Base-by-base conservation (phyloP, 176 grass and related monocot species). In the Aegilops speltoides region DNA sequence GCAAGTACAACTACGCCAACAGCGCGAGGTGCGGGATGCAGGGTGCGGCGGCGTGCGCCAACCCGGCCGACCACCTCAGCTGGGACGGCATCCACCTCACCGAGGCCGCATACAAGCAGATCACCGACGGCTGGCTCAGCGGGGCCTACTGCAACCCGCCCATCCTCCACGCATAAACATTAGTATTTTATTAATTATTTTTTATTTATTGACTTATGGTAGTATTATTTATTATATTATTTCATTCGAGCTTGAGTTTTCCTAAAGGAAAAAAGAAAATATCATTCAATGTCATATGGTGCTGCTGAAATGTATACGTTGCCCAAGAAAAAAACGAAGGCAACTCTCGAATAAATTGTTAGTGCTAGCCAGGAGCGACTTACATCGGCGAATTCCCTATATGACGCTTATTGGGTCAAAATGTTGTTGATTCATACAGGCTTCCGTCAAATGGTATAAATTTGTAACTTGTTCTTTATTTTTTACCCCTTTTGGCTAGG, bases 51-150 rank as follows among this genome's bases (percentile, higher is more conserved):
- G 87, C 90, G 34, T 94, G 93, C 89, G 14, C 87, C 81, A 84
- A 71, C 66, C 89, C 89, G 33, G 73, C 93, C n/a, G 9, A 72
- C 26, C 83, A 91, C 57, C 81, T 94, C 60, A 94, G 89, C 93
- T 94, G 93, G 93, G 93, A 94, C 73, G 89, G 89, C 85, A 94
- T 94, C 83, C 93, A 92, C 89, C 85, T 94, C 77, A 94, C 93
- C 28, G 93, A 94, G 93, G 89, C 87, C 0, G 93, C 93, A 0
- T 89, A 92, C 85, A 87, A 89, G 45, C 80, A 84, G 38, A 77
- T 94, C 85, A 89, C 89, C 66, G 54, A 87, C 73, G 93, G 93
- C 1, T 92, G 93, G 93, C 93, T 94, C 82, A 89, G 66, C 31
- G 89, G 93, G 1, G 60, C 87, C 0, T 91, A 91, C 89, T 89